Conservation (phyloP, 495 filamentous ascomycete genomes). For the Hypoxylon crocopeplum region DNA sequence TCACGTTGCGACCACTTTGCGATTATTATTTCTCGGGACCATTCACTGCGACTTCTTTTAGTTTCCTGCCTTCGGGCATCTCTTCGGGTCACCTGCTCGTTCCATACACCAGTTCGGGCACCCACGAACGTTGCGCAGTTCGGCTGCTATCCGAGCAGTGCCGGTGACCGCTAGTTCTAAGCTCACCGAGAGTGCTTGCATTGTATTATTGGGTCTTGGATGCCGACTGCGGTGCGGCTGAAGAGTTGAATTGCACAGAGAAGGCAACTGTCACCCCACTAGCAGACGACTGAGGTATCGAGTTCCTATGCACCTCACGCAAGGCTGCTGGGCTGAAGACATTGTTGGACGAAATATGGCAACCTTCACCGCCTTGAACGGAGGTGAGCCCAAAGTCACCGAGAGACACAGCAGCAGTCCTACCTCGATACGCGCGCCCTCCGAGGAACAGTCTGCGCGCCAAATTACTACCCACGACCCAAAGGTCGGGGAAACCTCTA, state of each 20-base stretch:
- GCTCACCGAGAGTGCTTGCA: neutral
- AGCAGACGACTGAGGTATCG: conserved; percentile 6
- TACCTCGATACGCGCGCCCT: conserved; percentile 30
- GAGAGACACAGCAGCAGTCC: conserved; percentile 40
- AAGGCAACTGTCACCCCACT: conserved; percentile 1
- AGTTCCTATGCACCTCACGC: conserved; percentile 38
- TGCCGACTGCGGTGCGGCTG: conserved; percentile 13
- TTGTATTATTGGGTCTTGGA: conserved; percentile 8
- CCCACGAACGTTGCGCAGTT: conserved; percentile 10
- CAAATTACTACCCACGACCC: conserved; percentile 38
- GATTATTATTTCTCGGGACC: neutral
- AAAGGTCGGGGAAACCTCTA: conserved; percentile 40
- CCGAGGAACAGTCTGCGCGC: conserved; percentile 37
- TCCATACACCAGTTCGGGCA: neutral
- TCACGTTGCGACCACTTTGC: conserved; percentile 11
- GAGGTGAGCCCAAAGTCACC: conserved; percentile 50
- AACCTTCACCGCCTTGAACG: conserved; percentile 57
- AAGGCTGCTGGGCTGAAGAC: conserved; percentile 37
- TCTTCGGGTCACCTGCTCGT: neutral
- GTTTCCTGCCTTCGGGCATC: neutral
- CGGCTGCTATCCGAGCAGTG: conserved; percentile 1
- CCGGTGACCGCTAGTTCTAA: neutral
- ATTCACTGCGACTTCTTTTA: conserved; percentile 3
- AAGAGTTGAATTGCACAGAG: conserved; percentile 13
- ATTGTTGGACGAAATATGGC: conserved; percentile 51